phyloP scores from a whole-genome alignment of 2,329 filamentous ascomycete species.

The Camillea tinctor region DNA sequence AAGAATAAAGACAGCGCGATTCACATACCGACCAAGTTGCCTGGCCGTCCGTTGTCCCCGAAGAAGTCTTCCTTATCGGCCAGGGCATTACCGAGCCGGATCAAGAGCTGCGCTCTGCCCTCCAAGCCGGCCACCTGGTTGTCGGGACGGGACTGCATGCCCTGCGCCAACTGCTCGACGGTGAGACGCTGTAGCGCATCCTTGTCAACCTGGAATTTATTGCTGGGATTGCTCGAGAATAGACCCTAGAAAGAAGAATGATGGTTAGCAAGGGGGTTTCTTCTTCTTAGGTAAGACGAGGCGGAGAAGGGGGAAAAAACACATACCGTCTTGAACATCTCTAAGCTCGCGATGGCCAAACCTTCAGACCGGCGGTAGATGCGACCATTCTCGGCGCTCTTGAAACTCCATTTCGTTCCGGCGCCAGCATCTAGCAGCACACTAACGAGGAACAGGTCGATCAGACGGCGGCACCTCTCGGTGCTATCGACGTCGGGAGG shows the following conservation, averaged over 20 bases:
- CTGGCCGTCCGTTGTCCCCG: constrained; percentile 78
- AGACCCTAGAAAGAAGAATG: constrained; percentile 53
- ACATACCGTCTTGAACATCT: constrained; percentile 80
- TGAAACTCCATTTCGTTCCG: constrained; percentile 88
- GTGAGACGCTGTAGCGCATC: constrained; percentile 74
- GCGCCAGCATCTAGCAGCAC: constrained; percentile 86
- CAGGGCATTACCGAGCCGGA: constrained; percentile 73
- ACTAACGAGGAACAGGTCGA: constrained; percentile 68
- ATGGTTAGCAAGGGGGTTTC: neutral
- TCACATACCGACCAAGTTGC: constrained; percentile 83
- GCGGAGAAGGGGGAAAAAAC: neutral
- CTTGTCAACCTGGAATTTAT: constrained; percentile 89
- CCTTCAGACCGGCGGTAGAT: constrained; percentile 73
- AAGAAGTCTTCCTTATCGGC: constrained; percentile 77
- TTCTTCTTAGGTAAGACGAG: neutral
- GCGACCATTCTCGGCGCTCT: constrained; percentile 82
- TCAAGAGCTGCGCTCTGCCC: constrained; percentile 76
- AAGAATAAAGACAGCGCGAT: neutral
- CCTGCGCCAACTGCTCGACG: constrained; percentile 70
- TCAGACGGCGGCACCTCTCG: constrained; percentile 45
- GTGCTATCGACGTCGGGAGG: constrained; percentile 38
- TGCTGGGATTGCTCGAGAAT: constrained; percentile 78
- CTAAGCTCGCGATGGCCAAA: constrained; percentile 61
- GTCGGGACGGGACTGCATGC: constrained; percentile 76
- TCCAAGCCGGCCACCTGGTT: constrained; percentile 85